A percentile compares a stretch with the other conserved stretches of the same genome.
phyloP scores from a whole-genome alignment of 371 early-diverging fungal species.

The Saksenaea vasiformis region DNA sequence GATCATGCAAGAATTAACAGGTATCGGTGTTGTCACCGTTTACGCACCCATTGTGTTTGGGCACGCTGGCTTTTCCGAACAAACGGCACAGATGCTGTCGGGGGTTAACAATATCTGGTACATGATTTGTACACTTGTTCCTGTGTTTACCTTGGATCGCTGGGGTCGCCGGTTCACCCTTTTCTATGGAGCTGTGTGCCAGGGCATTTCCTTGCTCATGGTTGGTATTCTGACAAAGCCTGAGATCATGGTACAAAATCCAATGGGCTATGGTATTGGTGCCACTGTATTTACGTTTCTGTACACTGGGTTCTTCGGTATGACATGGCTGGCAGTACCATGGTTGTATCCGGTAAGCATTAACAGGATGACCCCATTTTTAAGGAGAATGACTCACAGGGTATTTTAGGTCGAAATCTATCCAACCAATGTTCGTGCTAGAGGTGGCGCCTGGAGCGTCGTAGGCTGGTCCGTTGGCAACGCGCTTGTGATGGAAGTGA shows the following conservation, averaged over 20 bases:
- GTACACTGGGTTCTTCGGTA: constrained; percentile 41
- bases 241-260: constrained; percentile 28
- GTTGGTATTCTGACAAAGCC: constrained; percentile 43
- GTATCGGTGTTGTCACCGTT: constrained; percentile 42
- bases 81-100: constrained; percentile 37
- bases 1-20: constrained; percentile 44
- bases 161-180: constrained; percentile 43
- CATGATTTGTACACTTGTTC: constrained; percentile 38
- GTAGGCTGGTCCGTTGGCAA: constrained; percentile 52
- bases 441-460: constrained; percentile 47
- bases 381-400: not conserved
- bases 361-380: not conserved
- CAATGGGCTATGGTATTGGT: constrained; percentile 29
- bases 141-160: constrained; percentile 40
- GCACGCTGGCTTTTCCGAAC: constrained; percentile 32
- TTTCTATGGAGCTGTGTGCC: constrained; percentile 39
- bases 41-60: constrained; percentile 41
- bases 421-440: constrained; percentile 38
- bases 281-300: constrained; percentile 38
- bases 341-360: constrained; percentile 39
- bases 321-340: constrained; percentile 43
- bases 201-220: constrained; percentile 37
- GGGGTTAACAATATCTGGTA: constrained; percentile 41
- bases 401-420: constrained; percentile 31
- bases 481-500: constrained; percentile 43